A percentile compares a stretch with the other conserved stretches of the same genome.
Evolutionary conservation across 73 alveolate genomes (phyloP).

Genomic region (Tetrahymena thermophila): DNA sequence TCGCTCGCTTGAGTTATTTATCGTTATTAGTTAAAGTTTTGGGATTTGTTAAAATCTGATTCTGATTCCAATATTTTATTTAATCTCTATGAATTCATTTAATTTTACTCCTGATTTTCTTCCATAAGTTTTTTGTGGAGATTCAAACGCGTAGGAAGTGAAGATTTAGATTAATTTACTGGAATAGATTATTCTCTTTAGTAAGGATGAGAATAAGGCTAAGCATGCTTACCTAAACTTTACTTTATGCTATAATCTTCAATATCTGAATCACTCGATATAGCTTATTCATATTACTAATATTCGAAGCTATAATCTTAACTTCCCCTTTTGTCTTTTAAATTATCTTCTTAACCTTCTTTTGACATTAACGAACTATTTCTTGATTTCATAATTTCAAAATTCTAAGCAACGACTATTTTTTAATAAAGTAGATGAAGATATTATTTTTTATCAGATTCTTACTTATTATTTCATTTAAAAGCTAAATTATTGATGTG

Average conservation of each 20-base stretch:
- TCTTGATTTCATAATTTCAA: background rate
- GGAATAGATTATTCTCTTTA: background rate
- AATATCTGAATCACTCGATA: background rate
- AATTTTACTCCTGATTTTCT: background rate
- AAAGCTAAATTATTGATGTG: background rate
- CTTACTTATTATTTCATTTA: background rate
- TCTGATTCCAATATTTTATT: background rate
- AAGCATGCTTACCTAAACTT: background rate
- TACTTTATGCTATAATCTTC: background rate
- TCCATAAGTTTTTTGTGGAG: background rate
- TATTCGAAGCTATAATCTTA: background rate
- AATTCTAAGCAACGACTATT: background rate
- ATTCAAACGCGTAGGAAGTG: background rate
- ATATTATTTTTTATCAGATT: background rate
- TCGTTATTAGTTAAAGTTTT: background rate
- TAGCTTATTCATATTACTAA: background rate
- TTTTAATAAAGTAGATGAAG: background rate
- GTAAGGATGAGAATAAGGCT: background rate
- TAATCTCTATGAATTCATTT: background rate
- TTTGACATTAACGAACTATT: background rate
- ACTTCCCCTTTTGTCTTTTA: background rate
- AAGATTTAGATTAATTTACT: background rate
- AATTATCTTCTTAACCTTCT: background rate
- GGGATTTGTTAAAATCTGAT: background rate
- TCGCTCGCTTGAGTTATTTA: background rate